Base-by-base conservation (phyloP, 2,329 filamentous ascomycete genomes). In the Hymenoscyphus linearis region DNA sequence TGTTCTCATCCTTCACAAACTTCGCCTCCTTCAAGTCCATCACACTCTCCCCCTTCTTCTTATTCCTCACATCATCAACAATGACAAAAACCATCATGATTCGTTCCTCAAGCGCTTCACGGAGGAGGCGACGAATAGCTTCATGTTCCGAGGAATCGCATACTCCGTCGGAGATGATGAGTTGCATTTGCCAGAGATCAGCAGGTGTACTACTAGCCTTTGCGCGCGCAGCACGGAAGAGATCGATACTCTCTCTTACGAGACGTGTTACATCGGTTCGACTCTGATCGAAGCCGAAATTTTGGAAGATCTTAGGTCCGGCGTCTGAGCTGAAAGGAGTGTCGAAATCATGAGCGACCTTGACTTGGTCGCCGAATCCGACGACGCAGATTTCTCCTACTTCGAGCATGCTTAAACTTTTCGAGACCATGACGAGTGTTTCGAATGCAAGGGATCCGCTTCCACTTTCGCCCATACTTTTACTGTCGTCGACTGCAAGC, bases 51-150 rank as follows among this genome's bases (percentile, higher is more conserved):
- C 81, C 82, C 57, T 79, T 76, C 67, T 80, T 79, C 65, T 80
- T 78, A 26, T 75, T 75, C 61, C 76, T 76, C 25, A 79, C 71
- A 52, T 85, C 80, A 78, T 99, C 95, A 72, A 99, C 91, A 70
- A 99, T 89, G 69, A 99, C 91, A 74, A 99, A 99, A 5, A 99
- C 93, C 65, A 98, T 87, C 91, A 99, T 97, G 72, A 99, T 96
- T 16, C 92, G 83, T 76, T 97, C 91, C 74, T 97, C 93, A 71
- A 92, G 86, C 0, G 95, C 93, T 75, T 93, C 88, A 10, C 95
- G 83, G 12, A 99, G 85, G 25, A 98, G 81, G 4, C 91, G 81
- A 16, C 90, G 84, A 67, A 99, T 93, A 4, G 85, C 82, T 18
- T 92, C 90, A 74, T 98, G 93, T 55, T 93, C 88, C 1, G 81